Conservation (phyloP, 1,284 basidiomycete species). For the Megacollybia platyphylla region DNA sequence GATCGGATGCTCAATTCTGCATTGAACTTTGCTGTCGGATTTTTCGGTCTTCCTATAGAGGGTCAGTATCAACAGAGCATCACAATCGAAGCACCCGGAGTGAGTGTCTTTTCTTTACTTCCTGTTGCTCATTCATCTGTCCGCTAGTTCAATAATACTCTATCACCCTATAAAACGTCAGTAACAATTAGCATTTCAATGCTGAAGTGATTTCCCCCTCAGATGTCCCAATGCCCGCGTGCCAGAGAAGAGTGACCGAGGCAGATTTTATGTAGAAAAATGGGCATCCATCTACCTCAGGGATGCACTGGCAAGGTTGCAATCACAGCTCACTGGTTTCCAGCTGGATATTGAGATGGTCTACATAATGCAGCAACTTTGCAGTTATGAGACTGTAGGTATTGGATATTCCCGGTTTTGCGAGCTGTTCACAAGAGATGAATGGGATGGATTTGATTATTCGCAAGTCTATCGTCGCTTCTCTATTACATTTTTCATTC, state of each 20-base stretch:
- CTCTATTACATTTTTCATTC: background rate
- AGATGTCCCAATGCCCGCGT: constrained; percentile 53
- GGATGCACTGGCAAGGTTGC: constrained; percentile 52
- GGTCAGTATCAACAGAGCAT: constrained; percentile 73
- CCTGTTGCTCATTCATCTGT: constrained; percentile 1
- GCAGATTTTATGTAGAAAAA: constrained; percentile 35
- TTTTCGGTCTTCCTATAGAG: constrained; percentile 75
- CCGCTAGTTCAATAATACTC: constrained; percentile 64
- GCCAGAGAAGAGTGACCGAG: constrained; percentile 39
- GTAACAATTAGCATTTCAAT: constrained; percentile 7
- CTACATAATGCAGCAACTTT: constrained; percentile 65
- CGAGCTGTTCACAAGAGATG: constrained; percentile 76
- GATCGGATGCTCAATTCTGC: constrained; percentile 79
- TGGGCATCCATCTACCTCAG: constrained; percentile 69
- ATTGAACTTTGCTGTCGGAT: constrained; percentile 76
- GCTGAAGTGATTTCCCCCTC: background rate
- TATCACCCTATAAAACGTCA: constrained; percentile 62
- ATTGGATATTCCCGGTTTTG: constrained; percentile 88
- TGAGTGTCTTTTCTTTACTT: constrained; percentile 17
- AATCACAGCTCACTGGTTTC: constrained; percentile 48
- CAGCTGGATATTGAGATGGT: constrained; percentile 61
- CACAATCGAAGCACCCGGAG: constrained; percentile 58
- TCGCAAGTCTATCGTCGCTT: constrained; percentile 30
- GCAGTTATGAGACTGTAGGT: constrained; percentile 86
- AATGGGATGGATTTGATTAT: constrained; percentile 86